Conservation (phyloP, 306 rosid species). For the Bauhinia variegata region DNA sequence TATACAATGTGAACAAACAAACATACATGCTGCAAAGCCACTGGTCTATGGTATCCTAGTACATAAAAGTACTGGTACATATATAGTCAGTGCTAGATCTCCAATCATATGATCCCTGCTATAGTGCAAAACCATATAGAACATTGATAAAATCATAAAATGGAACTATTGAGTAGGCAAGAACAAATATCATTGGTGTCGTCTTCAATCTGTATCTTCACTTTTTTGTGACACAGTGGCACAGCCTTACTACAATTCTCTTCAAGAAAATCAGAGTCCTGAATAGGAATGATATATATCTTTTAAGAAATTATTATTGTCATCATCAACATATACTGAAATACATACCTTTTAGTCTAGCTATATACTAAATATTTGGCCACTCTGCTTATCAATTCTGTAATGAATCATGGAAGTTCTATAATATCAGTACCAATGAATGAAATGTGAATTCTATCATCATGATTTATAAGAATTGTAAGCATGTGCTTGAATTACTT, state of each 20-base stretch:
- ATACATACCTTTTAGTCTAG: no score
- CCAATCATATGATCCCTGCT: neutral
- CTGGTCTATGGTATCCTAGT: conserved; percentile 5
- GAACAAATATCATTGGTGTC: neutral
- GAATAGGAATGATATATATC: no score
- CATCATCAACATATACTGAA: neutral
- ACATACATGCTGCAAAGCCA: neutral
- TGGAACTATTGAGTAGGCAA: neutral
- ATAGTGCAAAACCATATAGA: neutral
- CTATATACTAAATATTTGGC: no score
- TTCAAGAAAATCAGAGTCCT: neutral
- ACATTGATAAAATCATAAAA: conserved; percentile 17
- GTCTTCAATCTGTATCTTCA: neutral
- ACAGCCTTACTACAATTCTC: neutral
- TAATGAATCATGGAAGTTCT: no score
- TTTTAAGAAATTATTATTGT: no score
- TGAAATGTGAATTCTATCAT: no score
- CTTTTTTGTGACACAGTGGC: neutral
- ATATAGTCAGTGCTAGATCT: neutral
- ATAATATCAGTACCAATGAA: no score
- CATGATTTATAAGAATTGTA: no score
- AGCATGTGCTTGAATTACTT: no score
- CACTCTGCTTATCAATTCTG: no score
- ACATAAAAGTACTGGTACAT: neutral
- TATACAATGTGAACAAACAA: neutral